Evolutionary conservation across 257 asterid genomes (phyloP), one percentile per base, ranked within the genome.

Genomic region (Capsicum baccatum): DNA sequence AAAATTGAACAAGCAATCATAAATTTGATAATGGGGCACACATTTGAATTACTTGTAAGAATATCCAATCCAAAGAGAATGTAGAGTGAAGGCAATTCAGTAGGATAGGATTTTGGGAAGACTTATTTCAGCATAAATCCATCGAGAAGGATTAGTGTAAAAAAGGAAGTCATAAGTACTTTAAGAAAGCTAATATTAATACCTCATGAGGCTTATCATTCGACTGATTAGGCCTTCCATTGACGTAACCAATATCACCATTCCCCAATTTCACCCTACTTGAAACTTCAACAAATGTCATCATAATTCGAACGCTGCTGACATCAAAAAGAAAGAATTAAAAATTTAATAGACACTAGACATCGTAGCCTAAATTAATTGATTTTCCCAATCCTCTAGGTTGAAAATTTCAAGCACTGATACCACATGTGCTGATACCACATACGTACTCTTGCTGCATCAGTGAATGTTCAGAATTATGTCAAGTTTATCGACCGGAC

Each of bases 371-470:
- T 88, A 69, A 7, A 60, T 21, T 87, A 85, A 81, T 39, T 66
- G 68, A 69, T 86, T 67, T 80, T 91, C 92, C 92, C 94, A 89
- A 90, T 95, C 98, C 88, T 95, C 98, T 82, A 94, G 90, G 87
- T 95, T 92, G 91, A 26, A 95, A 95, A 86, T 95, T 95, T 98
- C 98, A 95, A 11, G 97, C 97, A 86, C 97, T 95, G 87, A 95
- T 91, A 81, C 98, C 98, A 85, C 98, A 92, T 67, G 94, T 21
- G 21, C 0, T 21, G 87, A 95, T 91, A 81, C 98, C 98, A 85
- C 98, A 92, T 67, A 95, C 94, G 85, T 95, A 95, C 90, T 95
- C 98, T 94, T 94, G 94, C 98, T 95, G 96, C 91, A 89, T 85
- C 85, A 79, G 54, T 58, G 85, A 35, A 19, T 37, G 47, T 16